Conservation (phyloP, 129 eudicot species). For the Saposhnikovia divaricata region DNA sequence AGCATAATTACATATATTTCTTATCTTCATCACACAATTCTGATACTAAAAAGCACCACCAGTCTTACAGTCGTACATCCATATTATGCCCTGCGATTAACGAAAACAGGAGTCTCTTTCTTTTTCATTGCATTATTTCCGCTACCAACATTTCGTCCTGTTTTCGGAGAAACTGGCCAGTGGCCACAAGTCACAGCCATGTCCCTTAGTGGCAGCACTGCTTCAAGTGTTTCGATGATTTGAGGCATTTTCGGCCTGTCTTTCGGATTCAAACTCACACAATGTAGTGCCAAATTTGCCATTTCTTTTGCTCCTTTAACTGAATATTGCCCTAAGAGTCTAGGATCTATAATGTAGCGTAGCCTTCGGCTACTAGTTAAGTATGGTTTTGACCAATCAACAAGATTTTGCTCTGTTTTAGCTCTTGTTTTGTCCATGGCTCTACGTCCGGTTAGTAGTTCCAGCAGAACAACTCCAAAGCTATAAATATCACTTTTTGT, state of each 20-base stretch:
- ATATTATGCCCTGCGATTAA: conserved; percentile 14
- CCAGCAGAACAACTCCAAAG: conserved; percentile 82
- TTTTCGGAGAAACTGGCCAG: conserved; percentile 63
- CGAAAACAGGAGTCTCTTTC: conserved; percentile 50
- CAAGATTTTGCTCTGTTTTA: conserved; percentile 64
- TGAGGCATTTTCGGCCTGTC: conserved; percentile 81
- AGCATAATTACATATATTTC: conserved; percentile 1
- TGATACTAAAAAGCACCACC: background rate
- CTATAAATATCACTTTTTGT: conserved; percentile 89
- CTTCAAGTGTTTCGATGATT: conserved; percentile 67
- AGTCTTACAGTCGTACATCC: background rate
- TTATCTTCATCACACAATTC: background rate
- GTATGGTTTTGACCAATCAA: conserved; percentile 79
- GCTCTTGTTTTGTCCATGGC: conserved; percentile 74
- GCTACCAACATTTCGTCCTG: conserved; percentile 22
- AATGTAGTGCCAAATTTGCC: conserved; percentile 55
- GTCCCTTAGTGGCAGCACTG: conserved; percentile 47
- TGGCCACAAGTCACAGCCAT: conserved; percentile 84
- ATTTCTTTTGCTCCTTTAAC: conserved; percentile 75
- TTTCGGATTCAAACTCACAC: conserved; percentile 78
- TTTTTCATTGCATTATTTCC: conserved; percentile 36
- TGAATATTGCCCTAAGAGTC: conserved; percentile 79
- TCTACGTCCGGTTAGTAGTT: conserved; percentile 76
- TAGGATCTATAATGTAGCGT: conserved; percentile 67
- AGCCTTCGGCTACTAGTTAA: conserved; percentile 57